A percentile compares a stretch with the other conserved stretches of the same genome.
phyloP scores from a whole-genome alignment of 257 asterid species.

The Solanum pinnatisectum region DNA sequence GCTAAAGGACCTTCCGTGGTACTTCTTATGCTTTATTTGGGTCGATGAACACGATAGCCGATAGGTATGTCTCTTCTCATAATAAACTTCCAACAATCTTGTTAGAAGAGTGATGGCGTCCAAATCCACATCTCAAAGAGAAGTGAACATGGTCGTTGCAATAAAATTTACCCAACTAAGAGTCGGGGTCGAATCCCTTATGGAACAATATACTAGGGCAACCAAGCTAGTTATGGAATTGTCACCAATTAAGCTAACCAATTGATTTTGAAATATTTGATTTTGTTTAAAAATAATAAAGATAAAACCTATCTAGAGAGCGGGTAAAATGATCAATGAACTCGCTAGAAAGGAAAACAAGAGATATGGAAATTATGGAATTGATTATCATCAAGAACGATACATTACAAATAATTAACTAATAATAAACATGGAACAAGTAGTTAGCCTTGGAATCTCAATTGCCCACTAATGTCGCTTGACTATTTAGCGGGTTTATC shows the following conservation, averaged over 20 bases:
- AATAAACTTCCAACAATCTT: background rate
- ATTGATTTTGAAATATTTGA: background rate
- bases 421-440: background rate
- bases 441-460: background rate
- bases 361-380: background rate
- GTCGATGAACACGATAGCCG: background rate
- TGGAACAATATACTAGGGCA: background rate
- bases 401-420: background rate
- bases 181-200: background rate
- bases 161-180: background rate
- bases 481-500: background rate
- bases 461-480: background rate
- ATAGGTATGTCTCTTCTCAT: background rate
- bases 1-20: background rate
- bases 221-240: background rate
- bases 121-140: background rate
- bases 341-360: background rate
- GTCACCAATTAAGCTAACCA: background rate
- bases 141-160: background rate
- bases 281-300: background rate
- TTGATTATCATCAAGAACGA: background rate
- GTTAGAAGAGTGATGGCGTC: background rate
- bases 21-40: background rate
- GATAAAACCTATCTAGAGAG: background rate
- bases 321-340: background rate